Base-by-base conservation (phyloP, 148 eudicot species). In the Oxyria digyna region DNA sequence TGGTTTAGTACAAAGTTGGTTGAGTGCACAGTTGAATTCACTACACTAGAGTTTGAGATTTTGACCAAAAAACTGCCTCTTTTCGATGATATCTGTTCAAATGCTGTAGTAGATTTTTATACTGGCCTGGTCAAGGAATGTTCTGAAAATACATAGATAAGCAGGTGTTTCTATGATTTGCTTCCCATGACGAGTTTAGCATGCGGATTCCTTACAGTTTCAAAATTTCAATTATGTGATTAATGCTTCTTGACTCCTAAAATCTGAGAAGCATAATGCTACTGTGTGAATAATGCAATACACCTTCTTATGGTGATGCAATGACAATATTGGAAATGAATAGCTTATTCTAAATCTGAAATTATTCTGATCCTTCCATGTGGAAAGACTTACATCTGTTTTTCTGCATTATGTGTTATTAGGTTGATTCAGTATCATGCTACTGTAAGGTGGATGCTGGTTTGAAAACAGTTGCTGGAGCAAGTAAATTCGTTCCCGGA, bases 391-490 rank as follows among this genome's bases (percentile, higher is more conserved):
- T 50, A 50, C 20, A 17, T 50, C 57, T 15, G 3, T 50, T 5
- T n/a, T 5, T 10, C 20, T 50, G 20, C 57, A 17, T 50, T 50
- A 6, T 15, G 49, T 69, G 24, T 69, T 62, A 68, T 54, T 89
- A 91, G 97, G 97, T 91, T 73, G 97, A 89, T 82, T 89, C 97
- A 24, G 91, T 89, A 26, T 91, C 97, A 62, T 91, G 97, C 81
- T 87, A 84, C 72, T 91, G 97, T 84, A 89, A 85, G 72, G 97
- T 83, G 21, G 97, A 91, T 72, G 76, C 96, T 1, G 86, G 93
- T 41, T 79, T 92, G 67, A 92, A 82, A 84, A 87, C 96, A 23
- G 97, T 92, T 74, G 93, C 81, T 4, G 91, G 96, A 78, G 96
- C 97, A 10, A 87, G 93, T 66, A 89, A 80, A 73, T 89, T 89